Evolutionary conservation across 768 basidiomycete genomes (phyloP).

Genomic region (Amanita muscaria): DNA sequence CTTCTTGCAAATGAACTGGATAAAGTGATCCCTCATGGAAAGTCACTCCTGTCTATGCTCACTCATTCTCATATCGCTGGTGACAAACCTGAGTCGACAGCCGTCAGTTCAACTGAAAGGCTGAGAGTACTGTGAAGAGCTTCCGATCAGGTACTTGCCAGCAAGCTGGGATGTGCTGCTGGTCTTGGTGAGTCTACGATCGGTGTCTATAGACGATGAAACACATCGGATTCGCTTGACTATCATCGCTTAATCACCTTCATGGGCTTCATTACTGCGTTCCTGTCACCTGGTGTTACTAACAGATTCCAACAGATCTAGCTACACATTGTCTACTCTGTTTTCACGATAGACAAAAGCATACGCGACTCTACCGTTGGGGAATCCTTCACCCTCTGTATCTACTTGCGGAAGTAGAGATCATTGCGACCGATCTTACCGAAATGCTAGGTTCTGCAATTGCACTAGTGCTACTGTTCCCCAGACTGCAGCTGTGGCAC

Average conservation of each 20-base stretch:
- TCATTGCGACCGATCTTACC: constrained; percentile 72
- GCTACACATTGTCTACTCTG: constrained; percentile 54
- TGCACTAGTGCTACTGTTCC: constrained; percentile 68
- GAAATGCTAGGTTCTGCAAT: constrained; percentile 80
- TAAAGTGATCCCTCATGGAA: constrained; percentile 56
- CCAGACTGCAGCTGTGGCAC: constrained; percentile 58
- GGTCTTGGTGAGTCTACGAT: constrained; percentile 75
- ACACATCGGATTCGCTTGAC: no score
- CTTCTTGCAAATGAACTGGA: constrained; percentile 54
- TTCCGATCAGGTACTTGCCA: constrained; percentile 53
- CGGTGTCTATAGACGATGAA: no score
- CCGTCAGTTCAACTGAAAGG: no score
- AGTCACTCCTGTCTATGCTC: constrained; percentile 63
- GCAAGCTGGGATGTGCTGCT: constrained; percentile 75
- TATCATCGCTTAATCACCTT: background rate
- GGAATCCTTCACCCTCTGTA: constrained; percentile 59
- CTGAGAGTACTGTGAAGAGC: background rate
- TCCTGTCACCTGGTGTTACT: constrained; percentile 3
- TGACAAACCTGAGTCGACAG: no score
- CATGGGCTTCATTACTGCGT: background rate
- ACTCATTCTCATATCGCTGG: constrained; percentile 22
- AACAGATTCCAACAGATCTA: constrained; percentile 27
- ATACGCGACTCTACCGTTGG: constrained; percentile 50
- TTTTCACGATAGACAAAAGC: constrained; percentile 53
- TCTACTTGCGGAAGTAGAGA: constrained; percentile 55